These are phyloP conservation scores for Halocafeteria seosinensis DNA, from an alignment of 108 stramenopile species.

Conservation along the genomic window DNA sequence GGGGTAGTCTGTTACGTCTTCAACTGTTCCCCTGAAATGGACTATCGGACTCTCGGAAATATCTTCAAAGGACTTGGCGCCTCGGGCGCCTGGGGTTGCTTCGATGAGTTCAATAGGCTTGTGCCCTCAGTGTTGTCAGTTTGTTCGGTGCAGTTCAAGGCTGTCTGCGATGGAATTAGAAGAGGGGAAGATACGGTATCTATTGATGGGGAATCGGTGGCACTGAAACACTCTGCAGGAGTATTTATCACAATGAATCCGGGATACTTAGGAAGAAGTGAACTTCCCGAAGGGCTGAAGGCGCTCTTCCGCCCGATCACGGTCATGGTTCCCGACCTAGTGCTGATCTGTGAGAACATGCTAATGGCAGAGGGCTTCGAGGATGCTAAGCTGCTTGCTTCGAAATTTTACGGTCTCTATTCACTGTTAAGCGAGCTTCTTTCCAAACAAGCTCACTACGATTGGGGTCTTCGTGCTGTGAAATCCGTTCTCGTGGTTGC, in stretches of 20 bases:
- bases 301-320: slow-evolving; percentile 53
- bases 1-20: slow-evolving; percentile 60
- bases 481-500: slow-evolving; percentile 51
- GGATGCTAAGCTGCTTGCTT: slow-evolving; percentile 44
- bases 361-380: slow-evolving; percentile 54
- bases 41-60: slow-evolving; percentile 44
- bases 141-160: slow-evolving; percentile 60
- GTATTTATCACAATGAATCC: slow-evolving; percentile 56
- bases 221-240: slow-evolving; percentile 39
- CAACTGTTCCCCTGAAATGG: slow-evolving; percentile 59
- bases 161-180: slow-evolving; percentile 58
- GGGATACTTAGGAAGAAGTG: slow-evolving; percentile 43
- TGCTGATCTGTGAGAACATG: slow-evolving; percentile 57
- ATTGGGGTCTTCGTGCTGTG: slow-evolving; percentile 52
- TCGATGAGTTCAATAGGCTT: slow-evolving; percentile 55
- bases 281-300: slow-evolving; percentile 50
- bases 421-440: slow-evolving; percentile 44
- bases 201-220: slow-evolving; percentile 41
- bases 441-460: slow-evolving; percentile 49
- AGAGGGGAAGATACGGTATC: slow-evolving; percentile 23
- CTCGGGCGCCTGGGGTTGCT: slow-evolving; percentile 51
- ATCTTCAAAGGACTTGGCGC: slow-evolving; percentile 53
- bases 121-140: slow-evolving; percentile 56
- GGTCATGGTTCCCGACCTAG: slow-evolving; percentile 49
- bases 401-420: slow-evolving; percentile 50